Conservation (phyloP, 805 yeast species). For the Martiniozyma abietophila region DNA sequence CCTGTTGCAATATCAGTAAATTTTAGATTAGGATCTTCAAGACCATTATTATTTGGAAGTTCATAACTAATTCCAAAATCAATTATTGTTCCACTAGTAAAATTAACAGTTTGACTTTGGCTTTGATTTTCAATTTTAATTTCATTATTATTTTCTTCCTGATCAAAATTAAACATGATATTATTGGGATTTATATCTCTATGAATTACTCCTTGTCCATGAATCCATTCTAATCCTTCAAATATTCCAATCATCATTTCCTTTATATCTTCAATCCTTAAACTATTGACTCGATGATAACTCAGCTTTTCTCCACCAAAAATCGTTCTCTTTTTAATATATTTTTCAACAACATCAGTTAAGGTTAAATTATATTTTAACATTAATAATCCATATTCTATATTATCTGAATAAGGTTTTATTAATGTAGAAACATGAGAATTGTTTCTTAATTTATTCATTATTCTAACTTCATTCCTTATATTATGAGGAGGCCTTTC, state of each 20-base stretch:
- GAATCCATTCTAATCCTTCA: constrained; percentile 52
- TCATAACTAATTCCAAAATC: constrained; percentile 34
- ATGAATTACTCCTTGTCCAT: constrained; percentile 54
- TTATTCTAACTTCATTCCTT: constrained; percentile 34
- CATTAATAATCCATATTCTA: constrained; percentile 33
- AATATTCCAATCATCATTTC: constrained; percentile 30
- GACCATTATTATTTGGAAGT: constrained; percentile 55
- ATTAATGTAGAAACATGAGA: constrained; percentile 12
- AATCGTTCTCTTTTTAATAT: constrained; percentile 25
- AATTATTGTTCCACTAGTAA: constrained; percentile 26
- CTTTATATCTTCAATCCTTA: constrained; percentile 11
- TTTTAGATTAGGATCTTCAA: constrained; percentile 36
- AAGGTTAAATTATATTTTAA: constrained; percentile 33
- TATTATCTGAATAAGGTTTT: constrained; percentile 13
- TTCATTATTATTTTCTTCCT: too few species aligned
- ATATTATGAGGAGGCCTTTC: constrained; percentile 47
- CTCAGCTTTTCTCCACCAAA: constrained; percentile 12
- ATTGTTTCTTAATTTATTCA: constrained; percentile 18
- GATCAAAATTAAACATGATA: constrained; percentile 24
- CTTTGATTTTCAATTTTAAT: too few species aligned
- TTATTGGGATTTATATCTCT: constrained; percentile 79
- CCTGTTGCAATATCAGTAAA: constrained; percentile 59
- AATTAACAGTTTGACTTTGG: too few species aligned
- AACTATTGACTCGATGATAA: constrained; percentile 10
- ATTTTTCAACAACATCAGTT: constrained; percentile 23